Evolutionary conservation across 2,329 filamentous ascomycete species (phyloP).

Genomic region (Calonectria leucothoes): DNA sequence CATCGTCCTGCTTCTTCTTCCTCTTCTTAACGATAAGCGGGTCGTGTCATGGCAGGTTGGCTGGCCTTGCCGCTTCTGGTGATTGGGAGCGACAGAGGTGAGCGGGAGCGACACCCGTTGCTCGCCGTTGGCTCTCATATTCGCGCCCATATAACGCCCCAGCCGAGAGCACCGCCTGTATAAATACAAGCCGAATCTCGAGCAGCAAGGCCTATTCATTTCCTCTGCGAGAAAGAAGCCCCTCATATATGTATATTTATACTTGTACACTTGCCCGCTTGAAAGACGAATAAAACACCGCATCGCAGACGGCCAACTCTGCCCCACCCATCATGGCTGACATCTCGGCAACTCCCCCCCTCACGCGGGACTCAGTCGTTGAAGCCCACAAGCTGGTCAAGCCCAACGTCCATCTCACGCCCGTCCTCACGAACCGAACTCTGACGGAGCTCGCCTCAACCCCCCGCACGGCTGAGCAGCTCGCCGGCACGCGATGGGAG

Average conservation of each 20-base stretch:
- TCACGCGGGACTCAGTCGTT: constrained; percentile 79
- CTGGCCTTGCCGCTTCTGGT: background rate
- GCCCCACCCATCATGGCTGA: constrained; percentile 60
- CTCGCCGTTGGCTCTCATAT: background rate
- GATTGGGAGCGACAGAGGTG: background rate
- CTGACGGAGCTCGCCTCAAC: constrained; percentile 81
- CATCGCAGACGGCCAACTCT: background rate
- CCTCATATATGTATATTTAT: background rate
- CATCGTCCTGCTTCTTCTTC: too few relatives aligned
- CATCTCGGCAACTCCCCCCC: constrained; percentile 66
- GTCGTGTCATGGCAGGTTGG: constrained; percentile 2
- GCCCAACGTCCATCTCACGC: constrained; percentile 83
- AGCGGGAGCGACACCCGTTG: background rate
- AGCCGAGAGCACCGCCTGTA: background rate
- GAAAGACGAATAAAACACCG: background rate
- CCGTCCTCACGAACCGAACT: constrained; percentile 82
- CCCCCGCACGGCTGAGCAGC: constrained; percentile 66
- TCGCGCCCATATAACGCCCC: background rate
- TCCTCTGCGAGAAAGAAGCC: background rate
- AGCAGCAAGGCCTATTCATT: background rate
- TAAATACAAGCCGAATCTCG: background rate
- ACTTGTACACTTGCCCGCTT: background rate
- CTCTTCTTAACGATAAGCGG: constrained; percentile 23
- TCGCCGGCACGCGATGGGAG: constrained; percentile 67
- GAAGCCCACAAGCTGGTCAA: constrained; percentile 79